Evolutionary conservation across 2,329 filamentous ascomycete genomes (phyloP).

Genomic region (Akanthomyces uredinophilus): DNA sequence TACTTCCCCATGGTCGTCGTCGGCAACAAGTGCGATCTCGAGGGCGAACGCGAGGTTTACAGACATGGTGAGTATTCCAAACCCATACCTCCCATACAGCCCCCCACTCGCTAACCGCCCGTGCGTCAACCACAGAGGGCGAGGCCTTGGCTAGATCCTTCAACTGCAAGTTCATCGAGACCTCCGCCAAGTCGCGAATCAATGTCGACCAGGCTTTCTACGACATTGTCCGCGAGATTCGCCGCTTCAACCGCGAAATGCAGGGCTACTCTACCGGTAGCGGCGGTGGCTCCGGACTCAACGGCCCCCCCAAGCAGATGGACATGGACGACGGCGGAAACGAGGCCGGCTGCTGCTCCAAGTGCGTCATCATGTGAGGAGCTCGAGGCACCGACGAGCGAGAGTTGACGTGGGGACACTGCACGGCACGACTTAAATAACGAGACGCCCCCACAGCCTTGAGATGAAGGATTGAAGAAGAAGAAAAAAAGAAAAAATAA

Average conservation of each 20-base stretch:
- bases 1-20: slow-evolving; percentile 99
- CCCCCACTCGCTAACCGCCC: slow-evolving; percentile 12
- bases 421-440: slow-evolving; percentile 7
- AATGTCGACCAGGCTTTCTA: slow-evolving; percentile 99
- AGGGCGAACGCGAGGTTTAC: slow-evolving; percentile 83
- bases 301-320: slow-evolving; percentile 65
- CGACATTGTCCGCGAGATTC: slow-evolving; percentile 95
- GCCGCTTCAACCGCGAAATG: slow-evolving; percentile 98
- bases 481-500: slow-evolving; percentile 6
- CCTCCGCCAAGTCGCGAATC: slow-evolving; percentile 94
- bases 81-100: background rate
- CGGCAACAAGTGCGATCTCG: slow-evolving; percentile 98
- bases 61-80: slow-evolving; percentile 70
- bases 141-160: slow-evolving; percentile 81
- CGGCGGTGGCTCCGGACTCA: slow-evolving; percentile 56
- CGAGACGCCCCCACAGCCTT: background rate
- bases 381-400: background rate
- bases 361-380: slow-evolving; percentile 80
- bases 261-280: slow-evolving; percentile 75
- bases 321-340: slow-evolving; percentile 67
- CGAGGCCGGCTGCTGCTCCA: slow-evolving; percentile 74
- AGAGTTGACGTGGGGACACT: background rate
- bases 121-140: slow-evolving; percentile 60
- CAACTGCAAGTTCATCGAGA: slow-evolving; percentile 98
- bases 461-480: background rate